Evolutionary conservation across 768 basidiomycete species (phyloP).

Genomic region (Phylloporus rhodoxanthus): DNA sequence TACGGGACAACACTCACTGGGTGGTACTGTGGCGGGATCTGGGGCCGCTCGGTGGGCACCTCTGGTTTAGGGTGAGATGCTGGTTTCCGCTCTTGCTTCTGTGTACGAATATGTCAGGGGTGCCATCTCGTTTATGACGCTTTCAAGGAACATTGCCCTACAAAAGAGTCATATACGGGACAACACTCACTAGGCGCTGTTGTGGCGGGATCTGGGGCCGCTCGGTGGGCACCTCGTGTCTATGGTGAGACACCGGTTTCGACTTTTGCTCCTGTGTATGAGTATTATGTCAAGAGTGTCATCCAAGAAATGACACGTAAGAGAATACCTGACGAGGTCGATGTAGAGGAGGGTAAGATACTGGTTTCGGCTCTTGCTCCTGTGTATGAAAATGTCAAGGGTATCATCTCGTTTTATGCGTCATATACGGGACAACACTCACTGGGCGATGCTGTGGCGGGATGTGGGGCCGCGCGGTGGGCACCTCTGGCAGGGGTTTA

Average conservation of each 20-base stretch:
- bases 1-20: conserved; percentile 12
- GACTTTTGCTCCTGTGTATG: conserved; percentile 13
- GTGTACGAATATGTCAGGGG: background rate
- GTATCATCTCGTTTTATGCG: background rate
- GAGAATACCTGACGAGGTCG: conserved; percentile 15
- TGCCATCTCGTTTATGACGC: conserved; percentile 2
- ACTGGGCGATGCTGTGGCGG: conserved; percentile 10
- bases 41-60: background rate
- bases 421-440: conserved; percentile 1
- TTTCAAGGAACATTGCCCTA: background rate
- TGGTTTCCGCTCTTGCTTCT: conserved; percentile 14
- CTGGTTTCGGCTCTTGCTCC: conserved; percentile 14
- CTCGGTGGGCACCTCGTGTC: conserved; percentile 1
- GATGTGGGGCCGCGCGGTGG: background rate
- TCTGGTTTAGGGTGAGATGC: background rate
- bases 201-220: conserved; percentile 1
- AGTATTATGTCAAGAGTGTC: too few species aligned
- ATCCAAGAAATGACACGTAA: background rate
- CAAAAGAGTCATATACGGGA: background rate
- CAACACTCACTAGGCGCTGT: conserved; percentile 12
- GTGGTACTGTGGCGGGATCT: background rate
- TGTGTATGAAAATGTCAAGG: conserved; percentile 6
- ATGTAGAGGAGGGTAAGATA: conserved; percentile 14
- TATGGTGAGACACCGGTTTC: conserved; percentile 7
- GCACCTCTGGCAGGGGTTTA: too few species aligned